Conservation (phyloP, 352 stramenopile species). For the Thalassiosira oceanica region DNA sequence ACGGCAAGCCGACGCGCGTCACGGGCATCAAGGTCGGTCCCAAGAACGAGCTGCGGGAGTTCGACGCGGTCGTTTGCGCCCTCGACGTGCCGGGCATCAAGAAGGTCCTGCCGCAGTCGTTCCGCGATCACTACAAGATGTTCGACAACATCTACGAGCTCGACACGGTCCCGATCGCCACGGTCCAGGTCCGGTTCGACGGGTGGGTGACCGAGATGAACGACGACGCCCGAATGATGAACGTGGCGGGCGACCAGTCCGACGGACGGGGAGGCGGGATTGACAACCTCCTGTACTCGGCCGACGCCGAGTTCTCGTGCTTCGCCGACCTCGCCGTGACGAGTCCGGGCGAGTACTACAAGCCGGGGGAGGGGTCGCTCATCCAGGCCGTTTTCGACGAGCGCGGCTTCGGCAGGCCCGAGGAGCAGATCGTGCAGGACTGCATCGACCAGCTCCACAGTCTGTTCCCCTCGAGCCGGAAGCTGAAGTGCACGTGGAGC, state of each 20-base stretch:
- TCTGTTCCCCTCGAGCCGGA: conserved; percentile 83
- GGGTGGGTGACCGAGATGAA: conserved; percentile 87
- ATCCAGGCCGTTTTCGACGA: conserved; percentile 83
- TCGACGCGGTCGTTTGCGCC: conserved; percentile 82
- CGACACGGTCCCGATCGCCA: conserved; percentile 84
- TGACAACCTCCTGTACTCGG: conserved; percentile 87
- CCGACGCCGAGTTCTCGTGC: conserved; percentile 86
- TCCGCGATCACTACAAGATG: conserved; percentile 77
- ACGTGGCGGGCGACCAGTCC: conserved; percentile 80
- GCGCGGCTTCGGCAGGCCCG: conserved; percentile 69
- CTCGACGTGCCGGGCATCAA: conserved; percentile 86
- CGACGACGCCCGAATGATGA: conserved; percentile 81
- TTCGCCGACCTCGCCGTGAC: conserved; percentile 86
- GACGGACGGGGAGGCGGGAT: conserved; percentile 81
- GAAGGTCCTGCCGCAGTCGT: conserved; percentile 82
- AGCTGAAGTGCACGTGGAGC: conserved; percentile 86
- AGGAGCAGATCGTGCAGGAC: conserved; percentile 80
- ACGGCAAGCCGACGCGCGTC: conserved; percentile 76
- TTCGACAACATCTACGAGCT: conserved; percentile 89
- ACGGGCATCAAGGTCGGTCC: conserved; percentile 77
- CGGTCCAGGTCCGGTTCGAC: conserved; percentile 86
- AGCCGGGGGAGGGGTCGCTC: conserved; percentile 80
- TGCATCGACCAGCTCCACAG: conserved; percentile 79
- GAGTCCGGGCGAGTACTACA: conserved; percentile 85
- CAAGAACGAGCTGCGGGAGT: conserved; percentile 73